Base-by-base conservation (phyloP, 805 yeast genomes). In the Myxozyma geophila region DNA sequence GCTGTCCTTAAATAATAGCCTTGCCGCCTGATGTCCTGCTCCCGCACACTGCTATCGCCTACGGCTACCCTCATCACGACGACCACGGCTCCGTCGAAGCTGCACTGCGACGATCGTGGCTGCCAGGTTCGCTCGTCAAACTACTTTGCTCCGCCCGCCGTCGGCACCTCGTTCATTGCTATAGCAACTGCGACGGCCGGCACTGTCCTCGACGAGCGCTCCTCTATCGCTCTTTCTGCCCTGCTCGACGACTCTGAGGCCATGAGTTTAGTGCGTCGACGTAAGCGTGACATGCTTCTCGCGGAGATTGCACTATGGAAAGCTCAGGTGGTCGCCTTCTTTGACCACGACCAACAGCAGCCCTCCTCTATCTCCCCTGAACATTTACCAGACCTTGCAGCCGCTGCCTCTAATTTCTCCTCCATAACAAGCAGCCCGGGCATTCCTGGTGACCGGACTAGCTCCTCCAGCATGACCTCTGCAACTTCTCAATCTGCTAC, bases 241-340 rank as follows among this genome's bases (percentile, higher is more conserved):
- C 23, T 56, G 17, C 59, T 56, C 37, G 52, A 43, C 40, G 54
- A 56, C 48, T 56, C 47, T 9, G 37, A 21, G 12, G 12, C 57
- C 10, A 48, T 47, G 54, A 17, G 58, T 5, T 44, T 39, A 13
- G 33, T 28, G 6, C 58, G 54, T 21, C 40, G 41, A 19, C 62
- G 66, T 28, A 58, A 58, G 33, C 55, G 66, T n/a, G 66, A 62
- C 48, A 9, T 56, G n/a, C 21, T 62, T 33, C 47, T 62, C 37
- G 49, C 57, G 12, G 66, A 58, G 33, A 58, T 62, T 28, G 59
- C 59, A 15, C 41, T 43, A 1, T 58, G 62, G 62, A 58, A 58
- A 48, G 46, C 65, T 12, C 57, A 53, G 39, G 40, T 53, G 1
- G 48, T 23, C 13, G 57, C 57, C 10, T 53, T 53, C 28, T 53